Conservation (phyloP, 2,329 filamentous ascomycete genomes). For the Falciphora oryzae region DNA sequence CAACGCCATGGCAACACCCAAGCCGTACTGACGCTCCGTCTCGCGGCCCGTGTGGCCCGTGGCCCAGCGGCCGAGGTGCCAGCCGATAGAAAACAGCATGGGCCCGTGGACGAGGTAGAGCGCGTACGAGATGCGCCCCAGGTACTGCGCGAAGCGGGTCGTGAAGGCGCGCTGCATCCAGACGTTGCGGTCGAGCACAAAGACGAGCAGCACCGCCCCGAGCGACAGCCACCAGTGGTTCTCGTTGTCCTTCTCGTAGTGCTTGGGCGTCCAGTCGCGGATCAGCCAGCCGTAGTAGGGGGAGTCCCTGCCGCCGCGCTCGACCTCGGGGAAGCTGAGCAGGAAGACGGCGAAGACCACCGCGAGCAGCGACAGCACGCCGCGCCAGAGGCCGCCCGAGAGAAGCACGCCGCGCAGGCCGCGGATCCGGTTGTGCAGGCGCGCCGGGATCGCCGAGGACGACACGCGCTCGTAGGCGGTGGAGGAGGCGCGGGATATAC, state of each 20-base stretch:
- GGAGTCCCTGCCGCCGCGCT: slow-evolving; percentile 16
- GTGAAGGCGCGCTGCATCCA: slow-evolving; percentile 24
- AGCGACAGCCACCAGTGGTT: slow-evolving; percentile 24
- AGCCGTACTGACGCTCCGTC: slow-evolving; percentile 34
- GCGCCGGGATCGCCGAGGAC: neutral
- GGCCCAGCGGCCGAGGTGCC: slow-evolving; percentile 17
- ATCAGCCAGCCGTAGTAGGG: slow-evolving; percentile 19
- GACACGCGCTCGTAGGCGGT: neutral
- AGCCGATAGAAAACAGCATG: slow-evolving; percentile 46
- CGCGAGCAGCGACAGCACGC: neutral
- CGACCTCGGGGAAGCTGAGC: slow-evolving; percentile 17
- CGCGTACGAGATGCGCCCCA: slow-evolving; percentile 55
- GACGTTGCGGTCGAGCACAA: slow-evolving; percentile 17
- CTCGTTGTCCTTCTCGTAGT: slow-evolving; percentile 14
- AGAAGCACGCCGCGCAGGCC: neutral
- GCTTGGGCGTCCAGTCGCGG: slow-evolving; percentile 12
- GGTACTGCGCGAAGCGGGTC: slow-evolving; percentile 31
- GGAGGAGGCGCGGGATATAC: neutral
- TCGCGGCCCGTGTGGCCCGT: slow-evolving; percentile 38
- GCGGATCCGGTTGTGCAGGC: neutral
- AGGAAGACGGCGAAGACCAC: neutral
- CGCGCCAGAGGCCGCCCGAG: neutral
- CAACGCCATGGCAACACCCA: slow-evolving; percentile 41
- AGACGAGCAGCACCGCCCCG: slow-evolving; percentile 21
- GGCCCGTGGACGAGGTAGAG: slow-evolving; percentile 58